Evolutionary conservation across 1,284 basidiomycete genomes (phyloP).

Genomic region (Heliocybe sulcata): DNA sequence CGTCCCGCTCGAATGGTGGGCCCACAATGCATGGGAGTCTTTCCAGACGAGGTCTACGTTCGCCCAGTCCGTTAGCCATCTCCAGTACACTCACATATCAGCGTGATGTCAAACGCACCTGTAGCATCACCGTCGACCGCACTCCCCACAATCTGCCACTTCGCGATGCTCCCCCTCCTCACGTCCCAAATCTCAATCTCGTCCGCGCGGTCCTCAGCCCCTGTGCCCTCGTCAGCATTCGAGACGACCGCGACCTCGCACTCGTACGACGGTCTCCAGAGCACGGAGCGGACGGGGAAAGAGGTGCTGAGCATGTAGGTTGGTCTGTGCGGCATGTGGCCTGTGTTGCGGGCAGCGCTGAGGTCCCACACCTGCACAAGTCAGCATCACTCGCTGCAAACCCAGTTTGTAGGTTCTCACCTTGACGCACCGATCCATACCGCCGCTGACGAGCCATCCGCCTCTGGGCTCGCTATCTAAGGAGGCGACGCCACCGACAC

Average conservation of each 20-base stretch:
- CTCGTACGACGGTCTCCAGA: slow-evolving; percentile 76
- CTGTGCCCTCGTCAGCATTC: slow-evolving; percentile 59
- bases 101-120: slow-evolving; percentile 49
- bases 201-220: slow-evolving; percentile 35
- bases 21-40: slow-evolving; percentile 70
- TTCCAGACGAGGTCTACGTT: slow-evolving; percentile 59
- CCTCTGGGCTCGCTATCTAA: slow-evolving; percentile 28
- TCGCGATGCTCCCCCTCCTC: slow-evolving; percentile 72
- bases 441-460: slow-evolving; percentile 81
- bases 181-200: slow-evolving; percentile 87
- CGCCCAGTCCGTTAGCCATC: not conserved
- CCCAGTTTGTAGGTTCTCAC: slow-evolving; percentile 25
- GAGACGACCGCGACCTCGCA: slow-evolving; percentile 76
- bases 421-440: slow-evolving; percentile 78
- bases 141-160: slow-evolving; percentile 67
- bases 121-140: slow-evolving; percentile 62
- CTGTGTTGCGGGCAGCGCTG: slow-evolving; percentile 34
- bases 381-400: not conserved
- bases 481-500: slow-evolving; percentile 6
- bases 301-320: slow-evolving; percentile 72
- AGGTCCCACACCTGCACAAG: slow-evolving; percentile 70
- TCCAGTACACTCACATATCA: not conserved
- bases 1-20: slow-evolving; percentile 69
- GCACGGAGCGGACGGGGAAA: slow-evolving; percentile 65
- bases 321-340: slow-evolving; percentile 53